Evolutionary conservation across 768 basidiomycete species (phyloP).

Genomic region (Rhizopogon roseolus): DNA sequence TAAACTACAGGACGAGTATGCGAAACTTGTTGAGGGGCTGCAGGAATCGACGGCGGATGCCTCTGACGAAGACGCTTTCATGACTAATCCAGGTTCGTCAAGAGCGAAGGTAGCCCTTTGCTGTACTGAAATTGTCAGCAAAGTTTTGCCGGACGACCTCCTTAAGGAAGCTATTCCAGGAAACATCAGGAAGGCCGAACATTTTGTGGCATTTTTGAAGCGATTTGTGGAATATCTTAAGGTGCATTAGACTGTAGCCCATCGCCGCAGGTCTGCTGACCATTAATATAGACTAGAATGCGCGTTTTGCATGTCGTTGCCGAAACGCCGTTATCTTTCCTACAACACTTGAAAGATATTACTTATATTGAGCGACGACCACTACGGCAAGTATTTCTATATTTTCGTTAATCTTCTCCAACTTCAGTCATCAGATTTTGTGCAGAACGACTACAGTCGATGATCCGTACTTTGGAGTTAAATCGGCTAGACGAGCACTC

Average conservation of each 20-base stretch:
- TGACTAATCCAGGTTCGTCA: conserved; percentile 81
- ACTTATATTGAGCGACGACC: conserved; percentile 96
- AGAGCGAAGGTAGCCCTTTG: background rate
- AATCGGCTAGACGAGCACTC: conserved; percentile 88
- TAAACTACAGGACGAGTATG: conserved; percentile 95
- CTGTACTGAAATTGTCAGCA: conserved; percentile 2
- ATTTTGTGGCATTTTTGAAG: conserved; percentile 97
- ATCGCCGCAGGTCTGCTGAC: conserved; percentile 7
- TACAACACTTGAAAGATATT: conserved; percentile 98
- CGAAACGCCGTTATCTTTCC: conserved; percentile 93
- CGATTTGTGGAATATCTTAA: conserved; percentile 98
- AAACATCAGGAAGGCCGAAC: conserved; percentile 97
- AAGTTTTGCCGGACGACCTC: conserved; percentile 91
- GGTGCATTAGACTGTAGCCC: conserved; percentile 35
- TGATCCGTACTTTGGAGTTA: conserved; percentile 89
- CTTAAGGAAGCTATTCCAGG: conserved; percentile 95
- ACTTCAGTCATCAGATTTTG: conserved; percentile 65
- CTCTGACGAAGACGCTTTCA: conserved; percentile 71
- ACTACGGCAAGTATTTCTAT: conserved; percentile 57
- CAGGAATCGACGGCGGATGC: conserved; percentile 65
- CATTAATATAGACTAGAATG: conserved; percentile 81
- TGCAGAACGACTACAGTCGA: conserved; percentile 89
- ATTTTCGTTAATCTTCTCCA: background rate
- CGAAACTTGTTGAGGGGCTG: conserved; percentile 89
- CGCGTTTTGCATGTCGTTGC: conserved; percentile 98